Evolutionary conservation across 208 protist genomes (phyloP).

Genomic region (Herpetomonas tarakana): DNA sequence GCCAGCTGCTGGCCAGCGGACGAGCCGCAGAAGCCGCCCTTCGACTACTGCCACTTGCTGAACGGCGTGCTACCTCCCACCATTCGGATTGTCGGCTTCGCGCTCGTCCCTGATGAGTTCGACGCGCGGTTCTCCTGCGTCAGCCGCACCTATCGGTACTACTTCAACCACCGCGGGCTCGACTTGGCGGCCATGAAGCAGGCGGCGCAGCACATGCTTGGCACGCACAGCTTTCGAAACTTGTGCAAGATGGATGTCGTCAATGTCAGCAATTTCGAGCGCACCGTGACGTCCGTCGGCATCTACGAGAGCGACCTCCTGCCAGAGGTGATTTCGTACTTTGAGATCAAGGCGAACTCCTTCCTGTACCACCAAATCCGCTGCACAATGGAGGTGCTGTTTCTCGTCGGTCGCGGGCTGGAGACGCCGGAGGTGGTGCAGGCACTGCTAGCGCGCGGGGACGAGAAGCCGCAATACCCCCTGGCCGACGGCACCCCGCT

Average conservation of each 20-base stretch:
- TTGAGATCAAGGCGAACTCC: conserved; percentile 91
- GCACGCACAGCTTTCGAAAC: conserved; percentile 97
- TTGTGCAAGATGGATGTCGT: conserved; percentile 97
- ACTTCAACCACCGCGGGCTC: conserved; percentile 81
- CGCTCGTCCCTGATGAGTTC: conserved; percentile 87
- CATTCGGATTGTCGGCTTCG: conserved; percentile 94
- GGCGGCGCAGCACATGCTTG: conserved; percentile 80
- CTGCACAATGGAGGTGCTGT: conserved; percentile 94
- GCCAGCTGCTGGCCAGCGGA: conserved; percentile 46
- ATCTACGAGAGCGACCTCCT: conserved; percentile 54
- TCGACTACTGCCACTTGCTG: conserved; percentile 95
- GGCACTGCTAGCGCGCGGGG: conserved; percentile 57
- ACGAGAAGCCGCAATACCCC: conserved; percentile 72
- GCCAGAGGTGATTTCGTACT: conserved; percentile 73
- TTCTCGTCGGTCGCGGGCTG: conserved; percentile 79
- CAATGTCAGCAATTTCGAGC: conserved; percentile 89
- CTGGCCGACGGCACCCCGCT: conserved; percentile 77
- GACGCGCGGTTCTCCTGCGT: conserved; percentile 90
- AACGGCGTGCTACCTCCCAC: conserved; percentile 93
- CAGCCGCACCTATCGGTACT: conserved; percentile 88
- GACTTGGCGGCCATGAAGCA: conserved; percentile 89
- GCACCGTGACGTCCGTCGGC: conserved; percentile 60
- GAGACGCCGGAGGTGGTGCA: conserved; percentile 62
- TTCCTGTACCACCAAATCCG: conserved; percentile 98
- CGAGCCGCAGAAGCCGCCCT: conserved; percentile 35